Evolutionary conservation across 2,329 filamentous ascomycete species (phyloP), one percentile per base, ranked within the genome.

Genomic region (Xenoacremonium recifei): DNA sequence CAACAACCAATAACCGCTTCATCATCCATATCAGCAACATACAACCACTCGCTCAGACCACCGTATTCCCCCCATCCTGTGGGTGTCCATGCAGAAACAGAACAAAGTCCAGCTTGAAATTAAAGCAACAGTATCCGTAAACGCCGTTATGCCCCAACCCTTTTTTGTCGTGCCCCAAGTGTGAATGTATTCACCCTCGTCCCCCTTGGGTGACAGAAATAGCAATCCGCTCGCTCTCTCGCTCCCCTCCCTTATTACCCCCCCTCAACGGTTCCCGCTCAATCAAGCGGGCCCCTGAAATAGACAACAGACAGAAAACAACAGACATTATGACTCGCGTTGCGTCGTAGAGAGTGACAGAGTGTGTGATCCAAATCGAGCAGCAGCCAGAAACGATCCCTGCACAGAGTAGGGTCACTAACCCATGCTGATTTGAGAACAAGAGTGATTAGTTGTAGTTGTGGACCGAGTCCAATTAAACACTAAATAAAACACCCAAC

Each of bases 401-500:
- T 35, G 35, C 23, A 35, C 40, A 16, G 13, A n/a, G 12, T 19
- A 17, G 20, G 27, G 20, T 29, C 30, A 32, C 16, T 29, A 21
- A 27, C 17, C 29, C 20, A 27, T 29, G 34, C 39, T 32, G 30
- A 35, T 30, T 35, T 20, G 27, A 42, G 38, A 35, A 20, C 34
- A 41, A 37, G 39, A 41, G n/a, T n/a, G 48, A 57, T 58, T 58
- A 57, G 50, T 48, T 38, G 21, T 18, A 37, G 38, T 32, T 16
- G 29, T 44, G 37, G 37, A 29, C 38, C 40, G 39, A 19, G 35
- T 37, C 23, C 35, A 36, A 40, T 43, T 40, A 47, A 35, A 29
- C 36, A 32, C 36, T 31, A 32, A 39, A 51, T 55, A 49, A 57
- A 55, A 56, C 47, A 43, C 54, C 53, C 39, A 60, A 65, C 62